Percentiles rank a stretch among this genome's conserved stretches.
Conservation (phyloP, 805 yeast species). For the Suhomyces emberorum region DNA sequence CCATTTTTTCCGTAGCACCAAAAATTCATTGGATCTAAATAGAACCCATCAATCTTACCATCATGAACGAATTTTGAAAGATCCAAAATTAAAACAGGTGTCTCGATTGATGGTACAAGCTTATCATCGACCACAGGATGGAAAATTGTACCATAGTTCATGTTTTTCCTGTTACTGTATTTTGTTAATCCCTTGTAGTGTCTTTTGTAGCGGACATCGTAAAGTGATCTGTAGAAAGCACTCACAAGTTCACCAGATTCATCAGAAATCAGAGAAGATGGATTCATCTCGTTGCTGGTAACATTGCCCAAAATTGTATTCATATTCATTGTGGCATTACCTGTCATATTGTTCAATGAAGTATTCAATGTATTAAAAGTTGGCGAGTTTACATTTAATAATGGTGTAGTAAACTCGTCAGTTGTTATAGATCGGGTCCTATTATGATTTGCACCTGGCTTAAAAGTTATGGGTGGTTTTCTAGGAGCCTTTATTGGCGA, state of each 20-base stretch:
- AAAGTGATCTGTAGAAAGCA: constrained; percentile 33
- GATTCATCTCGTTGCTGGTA: constrained; percentile 7
- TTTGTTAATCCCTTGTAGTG: constrained; percentile 24
- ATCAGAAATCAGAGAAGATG: constrained; percentile 8
- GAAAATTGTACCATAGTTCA: constrained; percentile 20
- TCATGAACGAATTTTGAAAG: constrained; percentile 30
- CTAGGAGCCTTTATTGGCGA: constrained; percentile 5
- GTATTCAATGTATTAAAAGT: constrained; percentile 3
- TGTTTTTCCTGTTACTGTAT: background rate
- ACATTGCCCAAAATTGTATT: constrained; percentile 16
- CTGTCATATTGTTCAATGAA: constrained; percentile 1
- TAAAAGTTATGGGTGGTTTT: constrained; percentile 1
- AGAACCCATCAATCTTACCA: constrained; percentile 34
- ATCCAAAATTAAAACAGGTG: constrained; percentile 33
- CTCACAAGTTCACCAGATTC: constrained; percentile 19
- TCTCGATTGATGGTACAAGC: constrained; percentile 36
- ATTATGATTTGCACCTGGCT: constrained; percentile 5
- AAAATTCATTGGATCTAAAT: constrained; percentile 24
- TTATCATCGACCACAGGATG: constrained; percentile 38
- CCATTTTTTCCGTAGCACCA: constrained; percentile 42
- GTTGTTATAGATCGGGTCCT: constrained; percentile 10
- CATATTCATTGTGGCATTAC: constrained; percentile 19
- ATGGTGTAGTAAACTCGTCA: constrained; percentile 8
- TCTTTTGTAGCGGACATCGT: constrained; percentile 32
- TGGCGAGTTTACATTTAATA: constrained; percentile 2